Evolutionary conservation across 2,329 filamentous ascomycete genomes (phyloP).

Genomic region (Fusarium piperis): DNA sequence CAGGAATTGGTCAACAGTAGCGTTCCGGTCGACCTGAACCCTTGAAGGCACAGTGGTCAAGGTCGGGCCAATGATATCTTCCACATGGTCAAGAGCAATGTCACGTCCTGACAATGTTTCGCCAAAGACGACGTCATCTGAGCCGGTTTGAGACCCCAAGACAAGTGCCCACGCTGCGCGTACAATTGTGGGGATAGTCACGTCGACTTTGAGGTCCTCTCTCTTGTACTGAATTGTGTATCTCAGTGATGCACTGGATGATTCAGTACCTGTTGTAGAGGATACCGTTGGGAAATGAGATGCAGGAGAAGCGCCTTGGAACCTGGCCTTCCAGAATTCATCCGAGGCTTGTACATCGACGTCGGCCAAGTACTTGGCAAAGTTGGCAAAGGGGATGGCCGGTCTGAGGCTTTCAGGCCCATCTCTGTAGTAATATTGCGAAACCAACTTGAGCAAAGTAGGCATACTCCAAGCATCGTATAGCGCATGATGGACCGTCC

Average conservation of each 20-base stretch:
- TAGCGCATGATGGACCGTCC: constrained; percentile 32
- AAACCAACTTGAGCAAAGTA: constrained; percentile 14
- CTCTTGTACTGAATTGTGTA: background rate
- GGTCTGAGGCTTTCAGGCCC: background rate
- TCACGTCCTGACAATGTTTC: constrained; percentile 29
- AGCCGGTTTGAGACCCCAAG: constrained; percentile 8
- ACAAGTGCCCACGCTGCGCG: constrained; percentile 32
- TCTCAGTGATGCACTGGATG: background rate
- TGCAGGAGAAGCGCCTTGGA: background rate
- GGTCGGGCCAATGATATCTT: constrained; percentile 27
- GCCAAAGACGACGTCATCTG: constrained; percentile 29
- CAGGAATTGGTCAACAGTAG: constrained; percentile 2
- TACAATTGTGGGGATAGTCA: constrained; percentile 17
- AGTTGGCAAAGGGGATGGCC: constrained; percentile 17
- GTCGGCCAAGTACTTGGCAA: constrained; percentile 21
- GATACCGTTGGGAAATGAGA: constrained; percentile 19
- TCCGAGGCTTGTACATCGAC: constrained; percentile 12
- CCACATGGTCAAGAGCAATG: constrained; percentile 9
- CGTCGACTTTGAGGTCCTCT: background rate
- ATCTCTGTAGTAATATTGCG: constrained; percentile 5
- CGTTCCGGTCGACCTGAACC: constrained; percentile 5
- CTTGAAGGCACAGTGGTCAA: constrained; percentile 24
- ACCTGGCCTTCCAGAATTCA: constrained; percentile 18
- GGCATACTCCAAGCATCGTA: constrained; percentile 41
- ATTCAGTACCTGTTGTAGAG: background rate